Percentiles rank a stretch among this genome's conserved stretches.
phyloP scores from a whole-genome alignment of 768 basidiomycete genomes.

The Auriscalpium orientale region DNA sequence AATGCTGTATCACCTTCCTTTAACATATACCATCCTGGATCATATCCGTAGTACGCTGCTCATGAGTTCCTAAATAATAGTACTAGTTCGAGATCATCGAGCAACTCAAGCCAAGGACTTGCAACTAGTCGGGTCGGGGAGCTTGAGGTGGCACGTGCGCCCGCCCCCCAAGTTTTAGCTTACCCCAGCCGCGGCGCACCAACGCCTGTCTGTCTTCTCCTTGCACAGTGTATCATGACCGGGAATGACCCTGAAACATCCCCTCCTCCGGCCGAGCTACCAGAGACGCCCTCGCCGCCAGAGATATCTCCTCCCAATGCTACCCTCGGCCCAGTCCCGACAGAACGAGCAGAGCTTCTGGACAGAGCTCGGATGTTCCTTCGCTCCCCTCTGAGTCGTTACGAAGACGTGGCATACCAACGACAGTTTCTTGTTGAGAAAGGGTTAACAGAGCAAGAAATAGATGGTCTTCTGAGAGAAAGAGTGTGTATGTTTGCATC shows the following conservation, averaged over 20 bases:
- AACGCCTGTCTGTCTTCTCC: no score
- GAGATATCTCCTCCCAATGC: neutral
- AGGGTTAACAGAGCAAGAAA: slow-evolving; percentile 55
- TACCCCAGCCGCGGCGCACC: no score
- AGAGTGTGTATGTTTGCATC: slow-evolving; percentile 32
- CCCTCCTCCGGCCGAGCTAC: neutral
- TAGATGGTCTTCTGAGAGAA: slow-evolving; percentile 50
- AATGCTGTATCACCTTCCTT: no score
- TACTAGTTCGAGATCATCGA: no score
- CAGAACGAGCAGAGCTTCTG: slow-evolving; percentile 20
- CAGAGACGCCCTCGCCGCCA: neutral
- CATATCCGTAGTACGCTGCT: no score
- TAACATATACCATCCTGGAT: no score
- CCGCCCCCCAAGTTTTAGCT: no score
- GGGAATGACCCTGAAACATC: neutral
- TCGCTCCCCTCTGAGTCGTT: slow-evolving; percentile 52
- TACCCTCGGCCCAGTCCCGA: neutral
- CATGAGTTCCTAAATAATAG: no score
- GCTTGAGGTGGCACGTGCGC: no score
- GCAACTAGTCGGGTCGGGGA: no score
- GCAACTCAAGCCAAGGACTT: no score
- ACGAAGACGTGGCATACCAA: slow-evolving; percentile 50
- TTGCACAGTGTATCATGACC: neutral
- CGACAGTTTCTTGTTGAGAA: slow-evolving; percentile 63
- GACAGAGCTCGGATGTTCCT: slow-evolving; percentile 57